A percentile compares a stretch with the other conserved stretches of the same genome.
Conservation (phyloP, 2,329 filamentous ascomycete genomes). For the Cryoendolithus antarcticus region DNA sequence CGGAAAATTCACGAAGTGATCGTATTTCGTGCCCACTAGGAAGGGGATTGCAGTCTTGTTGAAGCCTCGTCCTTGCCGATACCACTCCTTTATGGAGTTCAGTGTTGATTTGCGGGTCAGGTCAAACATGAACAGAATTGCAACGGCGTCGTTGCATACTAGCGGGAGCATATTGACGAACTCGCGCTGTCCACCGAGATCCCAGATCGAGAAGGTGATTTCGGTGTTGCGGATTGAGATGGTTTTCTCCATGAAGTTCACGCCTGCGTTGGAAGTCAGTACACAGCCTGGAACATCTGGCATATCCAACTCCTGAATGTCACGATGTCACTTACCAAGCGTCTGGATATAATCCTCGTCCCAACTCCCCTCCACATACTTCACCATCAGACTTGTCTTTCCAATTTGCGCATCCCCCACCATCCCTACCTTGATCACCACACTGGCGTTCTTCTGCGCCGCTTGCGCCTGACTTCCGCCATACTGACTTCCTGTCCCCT, state of each 20-base stretch:
- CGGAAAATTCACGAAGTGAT: constrained; percentile 98
- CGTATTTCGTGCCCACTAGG: constrained; percentile 93
- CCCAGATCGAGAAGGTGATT: constrained; percentile 99
- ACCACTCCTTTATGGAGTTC: constrained; percentile 99
- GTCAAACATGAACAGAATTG: constrained; percentile 98
- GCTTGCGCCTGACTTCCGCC: constrained; percentile 23
- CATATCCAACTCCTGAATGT: not conserved
- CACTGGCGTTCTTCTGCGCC: constrained; percentile 44
- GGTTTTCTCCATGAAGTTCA: constrained; percentile 99
- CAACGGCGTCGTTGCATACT: constrained; percentile 98
- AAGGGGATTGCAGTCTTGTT: constrained; percentile 99
- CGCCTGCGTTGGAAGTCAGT: constrained; percentile 41
- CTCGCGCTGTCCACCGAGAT: constrained; percentile 91
- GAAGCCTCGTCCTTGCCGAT: constrained; percentile 90
- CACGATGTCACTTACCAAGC: constrained; percentile 45
- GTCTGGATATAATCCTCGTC: constrained; percentile 99
- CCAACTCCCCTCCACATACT: constrained; percentile 98
- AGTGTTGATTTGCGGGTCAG: constrained; percentile 89
- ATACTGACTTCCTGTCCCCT: constrained; percentile 18
- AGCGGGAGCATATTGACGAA: constrained; percentile 99
- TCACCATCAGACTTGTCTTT: constrained; percentile 99
- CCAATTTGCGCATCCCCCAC: constrained; percentile 98
- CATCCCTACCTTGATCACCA: constrained; percentile 99
- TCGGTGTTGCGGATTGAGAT: constrained; percentile 98
- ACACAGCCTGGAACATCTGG: not conserved